Percentiles rank a stretch among this genome's conserved stretches.
Conservation (phyloP, 2,329 filamentous ascomycete species). For the Decorospora gaudefroyi region DNA sequence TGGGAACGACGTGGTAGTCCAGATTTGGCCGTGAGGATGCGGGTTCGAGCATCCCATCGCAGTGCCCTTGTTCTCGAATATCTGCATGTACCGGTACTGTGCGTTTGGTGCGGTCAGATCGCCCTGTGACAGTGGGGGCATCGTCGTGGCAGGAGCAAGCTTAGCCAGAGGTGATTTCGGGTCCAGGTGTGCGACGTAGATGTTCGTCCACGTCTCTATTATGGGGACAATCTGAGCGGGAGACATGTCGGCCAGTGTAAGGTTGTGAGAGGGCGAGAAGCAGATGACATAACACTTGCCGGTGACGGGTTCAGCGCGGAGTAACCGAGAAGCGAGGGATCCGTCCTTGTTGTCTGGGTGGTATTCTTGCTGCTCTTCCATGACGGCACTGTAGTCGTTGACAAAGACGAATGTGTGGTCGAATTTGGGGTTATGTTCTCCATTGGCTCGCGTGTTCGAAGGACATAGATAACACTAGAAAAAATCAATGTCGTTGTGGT, state of each 20-base stretch:
- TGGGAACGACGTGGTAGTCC: conserved; percentile 88
- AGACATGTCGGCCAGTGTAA: conserved; percentile 89
- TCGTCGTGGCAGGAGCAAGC: conserved; percentile 52
- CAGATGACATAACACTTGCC: conserved; percentile 97
- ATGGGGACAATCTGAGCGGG: conserved; percentile 77
- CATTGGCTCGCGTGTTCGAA: conserved; percentile 84
- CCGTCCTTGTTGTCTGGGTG: conserved; percentile 55
- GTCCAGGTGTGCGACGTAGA: conserved; percentile 82
- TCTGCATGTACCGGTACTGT: conserved; percentile 96
- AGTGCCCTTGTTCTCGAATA: conserved; percentile 97
- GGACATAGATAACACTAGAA: conserved; percentile 89
- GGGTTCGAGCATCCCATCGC: conserved; percentile 99
- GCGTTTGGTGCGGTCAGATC: conserved; percentile 62
- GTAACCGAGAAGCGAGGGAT: conserved; percentile 70
- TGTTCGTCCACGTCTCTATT: conserved; percentile 86
- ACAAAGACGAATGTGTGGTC: conserved; percentile 89
- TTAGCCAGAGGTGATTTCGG: conserved; percentile 67
- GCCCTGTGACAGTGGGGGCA: conserved; percentile 54
- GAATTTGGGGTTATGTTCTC: conserved; percentile 85
- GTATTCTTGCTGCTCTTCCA: conserved; percentile 88
- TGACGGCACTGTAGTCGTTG: conserved; percentile 97
- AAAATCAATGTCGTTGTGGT: conserved; percentile 24
- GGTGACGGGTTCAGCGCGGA: conserved; percentile 83
- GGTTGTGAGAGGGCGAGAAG: conserved; percentile 86
- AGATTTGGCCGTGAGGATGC: conserved; percentile 94